Evolutionary conservation across 768 basidiomycete genomes (phyloP).

Genomic region (Pulveroboletus sp.): DNA sequence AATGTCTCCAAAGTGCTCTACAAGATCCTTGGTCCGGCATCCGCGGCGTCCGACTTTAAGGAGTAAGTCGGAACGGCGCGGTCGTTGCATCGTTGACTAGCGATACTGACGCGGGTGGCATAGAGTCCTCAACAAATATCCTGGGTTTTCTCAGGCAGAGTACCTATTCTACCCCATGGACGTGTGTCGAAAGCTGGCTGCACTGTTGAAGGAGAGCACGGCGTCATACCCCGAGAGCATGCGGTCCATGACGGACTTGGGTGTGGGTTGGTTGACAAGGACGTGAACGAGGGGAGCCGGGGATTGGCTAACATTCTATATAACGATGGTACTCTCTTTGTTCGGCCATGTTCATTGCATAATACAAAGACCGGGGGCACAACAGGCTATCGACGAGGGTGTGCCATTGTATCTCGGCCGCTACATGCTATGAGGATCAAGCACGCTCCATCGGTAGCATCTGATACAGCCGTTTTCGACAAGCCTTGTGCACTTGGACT

Average conservation of each 20-base stretch:
- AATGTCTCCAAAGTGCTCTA: constrained; percentile 81
- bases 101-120: not conserved
- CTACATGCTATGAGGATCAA: too few species aligned
- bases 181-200: constrained; percentile 67
- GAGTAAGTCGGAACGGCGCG: constrained; percentile 9
- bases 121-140: constrained; percentile 64
- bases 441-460: too few species aligned
- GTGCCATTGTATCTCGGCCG: too few species aligned
- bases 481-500: too few species aligned
- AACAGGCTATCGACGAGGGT: too few species aligned
- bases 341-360: too few species aligned
- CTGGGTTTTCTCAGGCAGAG: constrained; percentile 86
- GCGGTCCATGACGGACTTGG: constrained; percentile 74
- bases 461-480: too few species aligned
- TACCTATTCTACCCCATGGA: constrained; percentile 77
- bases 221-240: constrained; percentile 67
- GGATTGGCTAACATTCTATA: too few species aligned
- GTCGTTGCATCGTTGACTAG: not conserved
- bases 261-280: constrained; percentile 69
- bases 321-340: not conserved
- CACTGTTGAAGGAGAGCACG: constrained; percentile 72
- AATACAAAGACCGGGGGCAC: too few species aligned
- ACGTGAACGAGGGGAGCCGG: constrained; percentile 1
- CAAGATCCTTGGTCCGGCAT: constrained; percentile 65
- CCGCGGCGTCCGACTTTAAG: constrained; percentile 33